Evolutionary conservation across 768 basidiomycete genomes (phyloP).

Genomic region (Suillus subalutaceus): DNA sequence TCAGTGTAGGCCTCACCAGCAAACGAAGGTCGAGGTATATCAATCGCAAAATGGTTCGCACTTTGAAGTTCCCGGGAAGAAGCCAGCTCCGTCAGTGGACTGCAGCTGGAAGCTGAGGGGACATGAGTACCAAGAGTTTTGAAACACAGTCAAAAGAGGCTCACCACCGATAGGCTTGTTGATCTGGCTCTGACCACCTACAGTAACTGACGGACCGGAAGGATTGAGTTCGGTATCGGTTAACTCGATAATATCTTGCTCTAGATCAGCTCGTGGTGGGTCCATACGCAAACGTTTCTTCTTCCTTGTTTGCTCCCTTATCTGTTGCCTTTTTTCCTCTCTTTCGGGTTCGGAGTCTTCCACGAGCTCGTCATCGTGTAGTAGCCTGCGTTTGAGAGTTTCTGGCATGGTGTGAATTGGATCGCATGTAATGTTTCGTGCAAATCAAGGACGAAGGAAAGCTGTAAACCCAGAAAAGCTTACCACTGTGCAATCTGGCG

Average conservation of each 20-base stretch:
- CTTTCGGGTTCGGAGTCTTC: conserved; percentile 78
- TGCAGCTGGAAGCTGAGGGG: not conserved
- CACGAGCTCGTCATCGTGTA: conserved; percentile 43
- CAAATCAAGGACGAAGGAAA: not conserved
- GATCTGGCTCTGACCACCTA: not conserved
- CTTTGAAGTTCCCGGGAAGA: not conserved
- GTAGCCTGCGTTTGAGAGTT: not conserved
- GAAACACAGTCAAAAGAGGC: not conserved
- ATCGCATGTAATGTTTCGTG: not conserved
- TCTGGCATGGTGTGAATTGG: not conserved
- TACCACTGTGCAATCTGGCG: no score
- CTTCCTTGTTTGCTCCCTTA: conserved; percentile 25
- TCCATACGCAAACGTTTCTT: not conserved
- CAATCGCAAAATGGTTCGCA: not conserved
- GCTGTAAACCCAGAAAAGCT: no score
- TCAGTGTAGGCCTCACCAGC: not conserved
- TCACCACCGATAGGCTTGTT: not conserved
- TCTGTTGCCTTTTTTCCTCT: conserved; percentile 37
- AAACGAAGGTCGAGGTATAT: not conserved
- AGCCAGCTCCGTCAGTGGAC: not conserved
- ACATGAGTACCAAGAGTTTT: not conserved
- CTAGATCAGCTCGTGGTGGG: not conserved
- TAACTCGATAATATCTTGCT: conserved; percentile 6
- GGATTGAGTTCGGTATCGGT: not conserved
- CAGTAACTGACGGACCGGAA: not conserved